A percentile compares a stretch with the other conserved stretches of the same genome.
phyloP scores from a whole-genome alignment of 2,329 filamentous ascomycete species.

The Xylaria sp. region DNA sequence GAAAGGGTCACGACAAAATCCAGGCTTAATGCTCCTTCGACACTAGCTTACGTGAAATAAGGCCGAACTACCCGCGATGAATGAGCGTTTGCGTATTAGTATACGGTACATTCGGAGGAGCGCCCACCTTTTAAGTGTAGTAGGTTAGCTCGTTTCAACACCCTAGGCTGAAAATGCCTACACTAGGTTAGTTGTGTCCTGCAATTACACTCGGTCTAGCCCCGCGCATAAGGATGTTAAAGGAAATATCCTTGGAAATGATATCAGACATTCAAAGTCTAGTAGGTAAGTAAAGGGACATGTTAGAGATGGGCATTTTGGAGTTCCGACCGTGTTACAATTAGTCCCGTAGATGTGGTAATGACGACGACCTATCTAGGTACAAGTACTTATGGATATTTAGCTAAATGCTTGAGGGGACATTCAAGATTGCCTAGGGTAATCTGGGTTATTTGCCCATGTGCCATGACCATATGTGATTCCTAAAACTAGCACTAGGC shows the following conservation, averaged over 20 bases:
- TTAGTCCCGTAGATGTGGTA: too few relatives aligned
- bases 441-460: too few relatives aligned
- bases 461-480: too few relatives aligned
- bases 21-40: constrained; percentile 9
- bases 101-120: neutral
- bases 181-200: neutral
- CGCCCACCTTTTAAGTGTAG: neutral
- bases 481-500: too few relatives aligned
- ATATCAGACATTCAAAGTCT: too few relatives aligned
- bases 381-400: too few relatives aligned
- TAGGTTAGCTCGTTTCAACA: neutral
- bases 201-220: neutral
- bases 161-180: neutral
- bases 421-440: too few relatives aligned
- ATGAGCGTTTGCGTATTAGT: neutral
- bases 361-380: too few relatives aligned
- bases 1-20: constrained; percentile 2
- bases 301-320: too few relatives aligned
- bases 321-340: too few relatives aligned
- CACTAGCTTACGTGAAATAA: neutral
- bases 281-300: too few relatives aligned
- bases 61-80: neutral
- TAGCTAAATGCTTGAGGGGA: too few relatives aligned
- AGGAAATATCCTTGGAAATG: neutral
- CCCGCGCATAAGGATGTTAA: neutral